Evolutionary conservation across 495 filamentous ascomycete genomes (phyloP).

Genomic region (Tuber umbilicatum): DNA sequence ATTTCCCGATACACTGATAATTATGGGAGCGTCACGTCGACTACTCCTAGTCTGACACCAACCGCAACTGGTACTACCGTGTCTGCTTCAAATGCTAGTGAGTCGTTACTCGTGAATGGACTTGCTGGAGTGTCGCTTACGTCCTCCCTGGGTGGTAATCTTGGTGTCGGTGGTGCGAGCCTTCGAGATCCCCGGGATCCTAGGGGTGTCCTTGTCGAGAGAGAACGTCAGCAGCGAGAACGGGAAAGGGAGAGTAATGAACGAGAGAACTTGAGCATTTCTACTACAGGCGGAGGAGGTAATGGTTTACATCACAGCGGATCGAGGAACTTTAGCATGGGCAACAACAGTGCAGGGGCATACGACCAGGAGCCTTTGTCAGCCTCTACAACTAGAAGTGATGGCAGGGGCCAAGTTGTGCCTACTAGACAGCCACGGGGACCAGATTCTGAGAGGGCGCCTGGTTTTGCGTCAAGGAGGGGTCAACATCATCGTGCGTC

Average conservation of each 20-base stretch:
- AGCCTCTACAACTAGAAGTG: conserved; percentile 34
- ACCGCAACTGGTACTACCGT: conserved; percentile 57
- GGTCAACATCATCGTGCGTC: conserved; percentile 36
- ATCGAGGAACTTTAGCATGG: conserved; percentile 26
- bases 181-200: conserved; percentile 50
- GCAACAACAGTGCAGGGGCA: conserved; percentile 17
- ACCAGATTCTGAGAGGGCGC: conserved; percentile 41
- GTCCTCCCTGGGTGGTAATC: conserved; percentile 41
- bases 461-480: conserved; percentile 39
- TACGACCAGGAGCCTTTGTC: conserved; percentile 33
- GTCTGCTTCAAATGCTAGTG: conserved; percentile 56
- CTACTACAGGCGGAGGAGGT: conserved; percentile 36
- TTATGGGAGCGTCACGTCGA: conserved; percentile 56
- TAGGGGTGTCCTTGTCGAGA: conserved; percentile 38
- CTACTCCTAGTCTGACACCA: conserved; percentile 69
- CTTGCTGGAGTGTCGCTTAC: conserved; percentile 56
- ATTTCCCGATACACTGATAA: conserved; percentile 61
- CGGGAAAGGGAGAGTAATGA: conserved; percentile 11
- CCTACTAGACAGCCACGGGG: conserved; percentile 41
- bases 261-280: conserved; percentile 34
- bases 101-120: conserved; percentile 61
- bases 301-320: conserved; percentile 8
- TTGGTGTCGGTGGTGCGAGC: conserved; percentile 50
- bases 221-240: conserved; percentile 30
- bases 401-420: conserved; percentile 37